Percentiles rank a stretch among this genome's conserved stretches.
Evolutionary conservation across 495 filamentous ascomycete genomes (phyloP).

Genomic region (Podospora appendiculata): DNA sequence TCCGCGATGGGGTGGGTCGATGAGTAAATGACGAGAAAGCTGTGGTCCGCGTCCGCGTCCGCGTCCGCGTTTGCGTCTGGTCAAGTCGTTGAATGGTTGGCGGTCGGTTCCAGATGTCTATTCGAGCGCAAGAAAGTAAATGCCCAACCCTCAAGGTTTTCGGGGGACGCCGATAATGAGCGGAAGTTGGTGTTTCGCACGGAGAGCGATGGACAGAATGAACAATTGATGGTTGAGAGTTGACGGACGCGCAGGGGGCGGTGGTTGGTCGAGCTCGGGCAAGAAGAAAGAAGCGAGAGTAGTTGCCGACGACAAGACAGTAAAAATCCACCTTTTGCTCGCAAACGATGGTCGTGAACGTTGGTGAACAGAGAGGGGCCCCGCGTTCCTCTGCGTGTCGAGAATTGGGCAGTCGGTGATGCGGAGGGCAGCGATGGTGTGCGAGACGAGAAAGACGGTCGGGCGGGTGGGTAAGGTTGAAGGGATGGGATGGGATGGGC

Average conservation of each 20-base stretch:
- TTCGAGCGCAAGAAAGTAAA: neutral
- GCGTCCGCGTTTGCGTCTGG: neutral
- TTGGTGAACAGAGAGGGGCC: neutral
- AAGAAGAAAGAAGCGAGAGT: conserved; percentile 20
- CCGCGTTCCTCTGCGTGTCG: neutral
- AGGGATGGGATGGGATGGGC: neutral
- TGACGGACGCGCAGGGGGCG: neutral
- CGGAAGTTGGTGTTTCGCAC: neutral
- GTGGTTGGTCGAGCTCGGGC: conserved; percentile 7
- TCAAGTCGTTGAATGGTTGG: neutral
- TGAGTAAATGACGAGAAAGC: neutral
- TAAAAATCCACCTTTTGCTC: conserved; percentile 1
- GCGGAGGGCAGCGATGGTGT: neutral
- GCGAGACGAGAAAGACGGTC: neutral
- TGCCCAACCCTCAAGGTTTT: neutral
- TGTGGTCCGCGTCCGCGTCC: conserved; percentile 2
- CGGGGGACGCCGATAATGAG: neutral
- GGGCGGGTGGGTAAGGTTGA: too few relatives aligned
- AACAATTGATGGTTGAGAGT: neutral
- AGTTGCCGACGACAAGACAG: conserved; percentile 7
- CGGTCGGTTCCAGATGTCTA: neutral
- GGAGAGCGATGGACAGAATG: neutral
- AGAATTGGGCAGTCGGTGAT: conserved; percentile 3
- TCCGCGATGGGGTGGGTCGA: neutral
- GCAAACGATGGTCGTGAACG: conserved; percentile 5